phyloP scores from a whole-genome alignment of 441 rosid species.

The Metrosideros polymorpha region DNA sequence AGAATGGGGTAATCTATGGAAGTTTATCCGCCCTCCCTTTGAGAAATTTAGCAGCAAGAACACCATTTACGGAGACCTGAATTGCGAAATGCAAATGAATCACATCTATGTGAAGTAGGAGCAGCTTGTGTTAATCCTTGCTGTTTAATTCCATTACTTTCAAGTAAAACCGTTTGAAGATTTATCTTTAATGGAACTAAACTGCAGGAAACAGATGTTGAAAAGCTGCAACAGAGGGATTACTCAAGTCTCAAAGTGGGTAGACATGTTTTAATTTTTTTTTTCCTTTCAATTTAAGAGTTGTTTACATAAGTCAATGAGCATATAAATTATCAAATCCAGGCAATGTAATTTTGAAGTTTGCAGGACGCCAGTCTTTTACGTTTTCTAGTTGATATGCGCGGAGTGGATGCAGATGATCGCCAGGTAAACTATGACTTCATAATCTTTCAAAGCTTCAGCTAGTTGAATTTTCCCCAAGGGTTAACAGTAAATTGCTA shows the following conservation, averaged over 20 bases:
- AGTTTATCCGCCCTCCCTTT: not conserved
- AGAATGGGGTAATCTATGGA: not conserved
- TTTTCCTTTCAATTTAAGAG: not conserved
- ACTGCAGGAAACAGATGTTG: constrained; percentile 84
- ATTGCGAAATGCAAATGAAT: not conserved
- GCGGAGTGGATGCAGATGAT: constrained; percentile 85
- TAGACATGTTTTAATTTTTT: not conserved
- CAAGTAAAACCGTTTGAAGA: not conserved
- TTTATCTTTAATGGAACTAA: not conserved
- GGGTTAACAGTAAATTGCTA: not conserved
- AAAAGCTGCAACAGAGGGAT: constrained; percentile 85
- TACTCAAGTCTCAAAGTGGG: constrained; percentile 69
- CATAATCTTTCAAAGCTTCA: not conserved
- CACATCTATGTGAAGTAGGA: not conserved
- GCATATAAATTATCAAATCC: not conserved
- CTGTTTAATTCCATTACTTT: not conserved
- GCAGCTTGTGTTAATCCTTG: not conserved
- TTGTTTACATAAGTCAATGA: not conserved
- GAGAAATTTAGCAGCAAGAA: not conserved
- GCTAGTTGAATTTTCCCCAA: not conserved
- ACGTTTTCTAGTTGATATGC: constrained; percentile 89
- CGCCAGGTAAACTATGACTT: constrained; percentile 45
- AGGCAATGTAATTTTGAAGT: constrained; percentile 9
- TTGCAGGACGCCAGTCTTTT: constrained; percentile 90
- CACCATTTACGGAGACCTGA: not conserved